These are phyloP conservation scores for Cercospora berteroae DNA, from an alignment of 2,329 filamentous ascomycete genomes.

Conservation along the genomic window DNA sequence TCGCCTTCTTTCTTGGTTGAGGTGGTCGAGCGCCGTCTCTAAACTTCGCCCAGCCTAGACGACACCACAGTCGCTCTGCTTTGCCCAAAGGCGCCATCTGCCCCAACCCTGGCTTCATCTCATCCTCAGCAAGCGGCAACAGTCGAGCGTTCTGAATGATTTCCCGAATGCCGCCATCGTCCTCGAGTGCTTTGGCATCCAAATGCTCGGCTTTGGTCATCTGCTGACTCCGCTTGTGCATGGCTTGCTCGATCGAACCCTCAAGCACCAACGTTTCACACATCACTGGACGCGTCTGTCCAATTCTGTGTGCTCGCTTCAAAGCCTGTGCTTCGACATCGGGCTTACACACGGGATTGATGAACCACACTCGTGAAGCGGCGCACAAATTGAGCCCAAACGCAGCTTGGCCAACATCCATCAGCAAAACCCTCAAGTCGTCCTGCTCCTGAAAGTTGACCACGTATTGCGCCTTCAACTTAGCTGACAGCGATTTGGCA, in stretches of 20 bases:
- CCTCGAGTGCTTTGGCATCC: slow-evolving; percentile 57
- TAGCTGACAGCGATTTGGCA: slow-evolving; percentile 59
- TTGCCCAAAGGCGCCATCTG: slow-evolving; percentile 45
- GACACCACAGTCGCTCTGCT: slow-evolving; percentile 49
- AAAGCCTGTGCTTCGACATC: slow-evolving; percentile 86
- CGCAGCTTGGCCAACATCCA: slow-evolving; percentile 87
- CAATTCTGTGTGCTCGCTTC: slow-evolving; percentile 83
- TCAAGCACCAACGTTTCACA: slow-evolving; percentile 83
- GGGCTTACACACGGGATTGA: slow-evolving; percentile 83
- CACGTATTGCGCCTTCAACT: slow-evolving; percentile 70
- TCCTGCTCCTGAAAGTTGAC: slow-evolving; percentile 70
- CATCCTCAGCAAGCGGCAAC: slow-evolving; percentile 42
- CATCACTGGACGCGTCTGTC: slow-evolving; percentile 72
- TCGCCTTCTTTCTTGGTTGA: neutral
- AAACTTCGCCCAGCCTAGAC: slow-evolving; percentile 29
- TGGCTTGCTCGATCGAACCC: slow-evolving; percentile 80
- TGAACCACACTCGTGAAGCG: slow-evolving; percentile 83
- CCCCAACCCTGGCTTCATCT: slow-evolving; percentile 30
- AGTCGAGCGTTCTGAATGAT: slow-evolving; percentile 59
- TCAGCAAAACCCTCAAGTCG: slow-evolving; percentile 74
- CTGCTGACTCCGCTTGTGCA: slow-evolving; percentile 67
- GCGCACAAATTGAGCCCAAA: slow-evolving; percentile 82
- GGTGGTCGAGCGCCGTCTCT: neutral
- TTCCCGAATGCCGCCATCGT: slow-evolving; percentile 57
- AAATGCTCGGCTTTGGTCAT: slow-evolving; percentile 66